Base-by-base conservation (phyloP, 2,329 filamentous ascomycete species). In the Massarina eburnea region DNA sequence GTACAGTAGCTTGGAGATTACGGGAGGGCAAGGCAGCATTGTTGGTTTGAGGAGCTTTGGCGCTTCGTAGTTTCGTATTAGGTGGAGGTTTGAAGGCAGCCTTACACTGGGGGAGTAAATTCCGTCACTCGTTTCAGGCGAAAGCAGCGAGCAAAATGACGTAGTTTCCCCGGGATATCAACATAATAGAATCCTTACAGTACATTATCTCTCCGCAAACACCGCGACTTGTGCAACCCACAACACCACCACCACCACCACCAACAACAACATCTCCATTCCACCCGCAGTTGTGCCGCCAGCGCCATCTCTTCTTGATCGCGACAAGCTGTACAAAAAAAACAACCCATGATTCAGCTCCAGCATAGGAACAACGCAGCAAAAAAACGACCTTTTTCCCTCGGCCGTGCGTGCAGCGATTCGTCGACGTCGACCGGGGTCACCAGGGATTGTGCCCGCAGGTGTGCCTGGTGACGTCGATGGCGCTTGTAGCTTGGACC, bases 1-100 rank as follows among this genome's bases (percentile, higher is more conserved):
- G 64, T 69, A 69, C 52, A 67, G 55, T 69, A 66, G 50, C 39
- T 46, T 50, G 45, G 45, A 41, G 17, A 41, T n/a, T 15, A 12
- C 20, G 33, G 33, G 15, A 35, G 14, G 35, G 42, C 21, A 44
- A 34, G 37, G 27, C 26, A 27, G 24, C 19, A 32, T 26, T 12
- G 22, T 14, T 22, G 17, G 17, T 35, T 38, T 8, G 21, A 19
- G 8, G 18, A 8, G 17, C 21, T 12, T 17, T 32, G 41, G 48
- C 49, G 44, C 40, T 39, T 46, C 47, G n/a, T n/a, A n/a, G n/a
- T n/a, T n/a, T 45, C 35, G 41, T 41, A 46, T 37, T 17, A 30
- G 17, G 4, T n/a, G 7, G 47, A 43, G 33, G 51, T 39, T 46
- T 43, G 39, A 41, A n/a, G 35, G 27, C 7, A 30, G 27, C 27